phyloP scores from a whole-genome alignment of 2,329 filamentous ascomycete species.

The Clonostachys byssicola region DNA sequence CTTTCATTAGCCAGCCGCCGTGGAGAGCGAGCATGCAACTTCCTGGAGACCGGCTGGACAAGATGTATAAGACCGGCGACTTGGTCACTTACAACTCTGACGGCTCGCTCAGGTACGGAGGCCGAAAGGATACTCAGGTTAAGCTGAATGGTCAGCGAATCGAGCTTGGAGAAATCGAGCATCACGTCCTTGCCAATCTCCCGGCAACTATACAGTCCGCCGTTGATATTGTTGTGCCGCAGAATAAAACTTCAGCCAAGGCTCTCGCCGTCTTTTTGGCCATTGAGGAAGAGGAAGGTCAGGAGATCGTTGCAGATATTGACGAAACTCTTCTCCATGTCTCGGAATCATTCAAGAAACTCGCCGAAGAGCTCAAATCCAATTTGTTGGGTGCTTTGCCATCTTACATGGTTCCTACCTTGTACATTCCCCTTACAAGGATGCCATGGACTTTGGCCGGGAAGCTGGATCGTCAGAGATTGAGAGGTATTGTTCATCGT shows the following conservation, averaged over 20 bases:
- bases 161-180: constrained; percentile 26
- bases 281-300: background rate
- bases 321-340: constrained; percentile 4
- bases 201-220: constrained; percentile 32
- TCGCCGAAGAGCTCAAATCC: constrained; percentile 7
- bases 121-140: constrained; percentile 55
- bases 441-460: constrained; percentile 34
- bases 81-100: constrained; percentile 33
- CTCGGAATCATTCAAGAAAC: constrained; percentile 1
- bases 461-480: constrained; percentile 35
- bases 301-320: background rate
- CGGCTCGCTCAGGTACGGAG: constrained; percentile 12
- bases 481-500: constrained; percentile 4
- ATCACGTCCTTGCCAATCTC: constrained; percentile 15
- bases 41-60: constrained; percentile 11
- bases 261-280: constrained; percentile 12
- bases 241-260: constrained; percentile 10
- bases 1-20: background rate
- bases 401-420: background rate
- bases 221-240: constrained; percentile 40
- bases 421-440: constrained; percentile 23
- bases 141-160: constrained; percentile 49
- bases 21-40: constrained; percentile 1
- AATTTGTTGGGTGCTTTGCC: too few relatives aligned
- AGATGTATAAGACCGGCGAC: constrained; percentile 41